These are phyloP conservation scores for Lactifluus hygrophoroides DNA, from an alignment of 768 basidiomycete genomes.

Conservation along the genomic window DNA sequence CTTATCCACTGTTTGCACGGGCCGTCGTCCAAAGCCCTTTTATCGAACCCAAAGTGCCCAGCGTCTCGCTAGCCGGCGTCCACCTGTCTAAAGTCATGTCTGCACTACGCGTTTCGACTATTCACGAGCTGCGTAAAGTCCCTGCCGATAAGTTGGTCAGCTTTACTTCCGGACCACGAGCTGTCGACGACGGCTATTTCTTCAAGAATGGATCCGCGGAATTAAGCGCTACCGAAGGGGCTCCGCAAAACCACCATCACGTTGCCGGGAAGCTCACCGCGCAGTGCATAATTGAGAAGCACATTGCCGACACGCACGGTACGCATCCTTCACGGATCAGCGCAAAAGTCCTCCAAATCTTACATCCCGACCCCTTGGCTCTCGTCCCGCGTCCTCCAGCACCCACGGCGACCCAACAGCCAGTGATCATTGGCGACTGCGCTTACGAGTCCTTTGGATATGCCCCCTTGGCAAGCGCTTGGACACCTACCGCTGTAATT, in stretches of 20 bases:
- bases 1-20: conserved; percentile 55
- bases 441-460: conserved; percentile 56
- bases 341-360: conserved; percentile 14
- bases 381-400: conserved; percentile 11
- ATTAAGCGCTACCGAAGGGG: conserved; percentile 33
- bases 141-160: conserved; percentile 48
- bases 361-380: conserved; percentile 13
- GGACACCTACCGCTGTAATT: conserved; percentile 53
- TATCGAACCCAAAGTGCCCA: conserved; percentile 53
- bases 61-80: conserved; percentile 52
- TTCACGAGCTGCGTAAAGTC: conserved; percentile 56
- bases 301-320: conserved; percentile 13
- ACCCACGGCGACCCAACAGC: conserved; percentile 38
- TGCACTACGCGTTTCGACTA: conserved; percentile 40
- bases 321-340: conserved; percentile 13
- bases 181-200: conserved; percentile 63
- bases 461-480: conserved; percentile 49
- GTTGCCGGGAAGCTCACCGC: conserved; percentile 26
- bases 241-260: conserved; percentile 22
- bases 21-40: conserved; percentile 70
- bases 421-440: conserved; percentile 70
- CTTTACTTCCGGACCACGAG: conserved; percentile 37
- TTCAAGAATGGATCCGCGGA: conserved; percentile 54
- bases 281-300: conserved; percentile 20
- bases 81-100: conserved; percentile 58